Evolutionary conservation across 2,329 filamentous ascomycete species (phyloP), one percentile per base, ranked within the genome.

Genomic region (Stagonosporopsis tanaceti): DNA sequence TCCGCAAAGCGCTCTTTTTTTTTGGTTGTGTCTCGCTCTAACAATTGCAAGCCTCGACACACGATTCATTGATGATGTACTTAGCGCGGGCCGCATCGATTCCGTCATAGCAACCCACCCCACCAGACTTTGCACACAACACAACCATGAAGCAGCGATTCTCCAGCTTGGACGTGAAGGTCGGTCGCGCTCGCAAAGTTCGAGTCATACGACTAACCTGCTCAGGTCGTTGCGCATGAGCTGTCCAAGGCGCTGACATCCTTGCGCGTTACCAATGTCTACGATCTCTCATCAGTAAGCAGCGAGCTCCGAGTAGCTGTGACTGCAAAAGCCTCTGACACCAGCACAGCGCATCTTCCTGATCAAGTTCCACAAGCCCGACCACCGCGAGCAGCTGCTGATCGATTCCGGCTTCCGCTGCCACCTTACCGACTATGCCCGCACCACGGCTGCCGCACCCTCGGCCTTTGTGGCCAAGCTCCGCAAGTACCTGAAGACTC

Each of bases 401-500:
- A 87, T 99, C 68, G 95, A 99, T 76, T 95, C 92, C 1, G 95
- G 95, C 28, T 99, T 99, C 77, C 92, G 95, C 73, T 96, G 92
- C 77, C 95, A 99, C 75, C 83, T 98, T 57, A 98, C 95, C 30
- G 88, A 90, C 67, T 99, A 97, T 80, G 87, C 91, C 27, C 90
- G 95, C 64, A 90, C 93, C 0, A 94, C 94, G 1, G 92, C 93
- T 4, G 86, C 90, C 17, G 87, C 89, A 0, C 95, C 95, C 2
- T 96, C 93, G 6, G 82, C 84, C 40, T 99, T 99, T 75, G 92
- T 97, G 44, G 85, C 89, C 45, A 87, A 91, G 56, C 80, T 99
- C 56, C 89, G 95, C 65, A 97, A 97, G 79, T 90, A 87, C 69
- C 84, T 99, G 50, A 95, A 94, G 76, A 96, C 93, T 9, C 84